phyloP scores from a whole-genome alignment of 2,329 filamentous ascomycete genomes.

The Coniosporium tulheliwenetii region DNA sequence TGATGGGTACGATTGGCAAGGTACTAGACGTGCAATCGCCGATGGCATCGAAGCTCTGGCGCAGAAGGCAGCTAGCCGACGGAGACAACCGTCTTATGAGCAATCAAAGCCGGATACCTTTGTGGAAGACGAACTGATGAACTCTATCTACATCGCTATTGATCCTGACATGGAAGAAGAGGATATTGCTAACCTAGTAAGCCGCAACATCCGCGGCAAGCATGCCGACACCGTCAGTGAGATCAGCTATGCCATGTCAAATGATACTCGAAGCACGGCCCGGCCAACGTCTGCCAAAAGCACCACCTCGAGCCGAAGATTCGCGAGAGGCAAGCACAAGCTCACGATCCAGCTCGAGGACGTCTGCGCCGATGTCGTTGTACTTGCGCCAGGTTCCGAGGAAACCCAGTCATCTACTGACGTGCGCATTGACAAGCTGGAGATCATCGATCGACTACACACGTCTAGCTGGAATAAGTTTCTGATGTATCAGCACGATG shows the following conservation, averaged over 20 bases:
- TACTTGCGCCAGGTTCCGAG: conserved; percentile 58
- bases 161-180: conserved; percentile 60
- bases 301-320: conserved; percentile 34
- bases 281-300: conserved; percentile 4
- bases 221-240: conserved; percentile 68
- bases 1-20: conserved; percentile 93
- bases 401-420: conserved; percentile 84
- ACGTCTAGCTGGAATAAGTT: conserved; percentile 99
- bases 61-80: conserved; percentile 61
- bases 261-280: conserved; percentile 11
- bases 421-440: conserved; percentile 64
- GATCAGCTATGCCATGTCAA: conserved; percentile 69
- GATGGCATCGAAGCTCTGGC: conserved; percentile 84
- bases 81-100: conserved; percentile 13
- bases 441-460: conserved; percentile 86
- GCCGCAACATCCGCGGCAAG: neutral
- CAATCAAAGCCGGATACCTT: conserved; percentile 26
- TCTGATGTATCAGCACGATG: conserved; percentile 79
- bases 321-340: conserved; percentile 84
- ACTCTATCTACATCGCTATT: conserved; percentile 96
- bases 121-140: conserved; percentile 93
- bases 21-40: conserved; percentile 70
- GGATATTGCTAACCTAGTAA: neutral
- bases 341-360: conserved; percentile 87
- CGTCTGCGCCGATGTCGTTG: conserved; percentile 65